A percentile compares a stretch with the other conserved stretches of the same genome.
phyloP scores from a whole-genome alignment of 352 stramenopile genomes.

The Phytophthora ohioensis region DNA sequence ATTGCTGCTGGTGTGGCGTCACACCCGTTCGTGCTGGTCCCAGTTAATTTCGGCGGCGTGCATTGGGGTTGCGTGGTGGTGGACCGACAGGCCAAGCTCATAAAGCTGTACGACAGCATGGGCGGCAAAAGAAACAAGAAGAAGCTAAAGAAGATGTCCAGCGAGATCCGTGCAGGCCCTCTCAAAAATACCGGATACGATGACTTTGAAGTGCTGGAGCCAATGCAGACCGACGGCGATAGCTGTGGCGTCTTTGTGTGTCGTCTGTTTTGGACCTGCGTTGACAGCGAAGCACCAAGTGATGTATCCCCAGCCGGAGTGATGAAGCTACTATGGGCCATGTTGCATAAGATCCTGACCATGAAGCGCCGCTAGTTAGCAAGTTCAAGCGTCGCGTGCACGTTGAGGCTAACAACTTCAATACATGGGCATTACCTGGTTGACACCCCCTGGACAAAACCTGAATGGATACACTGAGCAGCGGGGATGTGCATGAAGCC shows the following conservation, averaged over 20 bases:
- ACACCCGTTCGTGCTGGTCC: neutral
- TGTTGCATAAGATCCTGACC: constrained; percentile 8
- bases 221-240: constrained; percentile 14
- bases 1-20: neutral
- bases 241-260: constrained; percentile 14
- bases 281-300: neutral
- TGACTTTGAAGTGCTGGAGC: neutral
- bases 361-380: constrained; percentile 2
- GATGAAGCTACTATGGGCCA: constrained; percentile 1
- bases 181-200: neutral
- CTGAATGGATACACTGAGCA: neutral
- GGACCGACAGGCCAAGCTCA: neutral
- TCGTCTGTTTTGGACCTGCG: constrained; percentile 3
- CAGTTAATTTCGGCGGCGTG: constrained; percentile 10
- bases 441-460: neutral
- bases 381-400: neutral
- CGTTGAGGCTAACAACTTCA: neutral
- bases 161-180: neutral
- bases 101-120: constrained; percentile 18
- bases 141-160: neutral
- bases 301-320: neutral
- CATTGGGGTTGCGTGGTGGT: constrained; percentile 9
- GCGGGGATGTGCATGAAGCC: neutral
- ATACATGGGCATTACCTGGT: constrained; percentile 7
- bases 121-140: neutral